Conservation (phyloP, 2,329 filamentous ascomycete genomes). For the Lachnellula subtilissima region DNA sequence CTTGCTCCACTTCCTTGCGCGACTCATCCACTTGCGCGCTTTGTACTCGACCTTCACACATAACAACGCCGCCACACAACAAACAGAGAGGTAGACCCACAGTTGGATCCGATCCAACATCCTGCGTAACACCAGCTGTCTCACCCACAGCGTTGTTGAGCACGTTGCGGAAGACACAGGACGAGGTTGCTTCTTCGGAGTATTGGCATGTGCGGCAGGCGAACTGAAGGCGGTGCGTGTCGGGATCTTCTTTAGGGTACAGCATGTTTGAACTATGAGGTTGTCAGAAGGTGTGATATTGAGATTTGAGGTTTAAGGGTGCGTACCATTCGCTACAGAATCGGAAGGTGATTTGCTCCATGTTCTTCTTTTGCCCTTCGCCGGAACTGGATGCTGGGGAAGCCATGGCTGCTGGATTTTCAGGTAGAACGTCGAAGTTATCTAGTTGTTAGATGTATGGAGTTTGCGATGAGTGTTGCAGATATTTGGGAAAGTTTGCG, state of each 20-base stretch:
- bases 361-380: conserved; percentile 42
- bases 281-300: conserved; percentile 18
- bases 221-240: conserved; percentile 81
- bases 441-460: background rate
- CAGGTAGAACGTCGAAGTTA: background rate
- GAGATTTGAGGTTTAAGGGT: conserved; percentile 13
- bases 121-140: conserved; percentile 94
- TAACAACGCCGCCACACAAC: conserved; percentile 42
- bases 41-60: conserved; percentile 32
- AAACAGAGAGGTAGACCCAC: conserved; percentile 65
- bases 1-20: conserved; percentile 8
- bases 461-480: background rate
- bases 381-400: conserved; percentile 49
- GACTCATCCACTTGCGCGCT: conserved; percentile 1
- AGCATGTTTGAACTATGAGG: conserved; percentile 79
- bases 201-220: conserved; percentile 94
- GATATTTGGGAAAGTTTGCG: background rate
- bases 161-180: conserved; percentile 93
- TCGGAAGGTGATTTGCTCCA: conserved; percentile 87
- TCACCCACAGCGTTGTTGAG: conserved; percentile 88
- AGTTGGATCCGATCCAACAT: conserved; percentile 96
- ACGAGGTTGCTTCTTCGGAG: conserved; percentile 77
- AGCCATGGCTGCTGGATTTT: conserved; percentile 42
- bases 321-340: conserved; percentile 94
- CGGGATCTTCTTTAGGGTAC: conserved; percentile 91